Evolutionary conservation across 768 basidiomycete species (phyloP).

Genomic region (Hemileccinum rubropunctum): DNA sequence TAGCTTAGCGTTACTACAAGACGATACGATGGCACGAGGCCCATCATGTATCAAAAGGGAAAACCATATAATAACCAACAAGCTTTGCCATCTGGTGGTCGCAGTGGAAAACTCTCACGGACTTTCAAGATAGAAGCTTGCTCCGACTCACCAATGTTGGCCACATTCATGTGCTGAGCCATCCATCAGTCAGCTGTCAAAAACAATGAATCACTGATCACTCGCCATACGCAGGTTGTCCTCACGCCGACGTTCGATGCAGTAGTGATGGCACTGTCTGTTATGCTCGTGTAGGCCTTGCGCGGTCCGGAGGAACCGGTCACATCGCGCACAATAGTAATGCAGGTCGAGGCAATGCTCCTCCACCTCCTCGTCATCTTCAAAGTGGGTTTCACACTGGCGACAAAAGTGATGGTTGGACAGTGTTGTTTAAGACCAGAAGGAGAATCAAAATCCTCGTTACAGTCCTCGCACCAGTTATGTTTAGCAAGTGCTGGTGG

Average conservation of each 20-base stretch:
- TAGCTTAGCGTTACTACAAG: no score
- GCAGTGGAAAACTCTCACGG: conserved; percentile 19
- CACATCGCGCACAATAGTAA: conserved; percentile 42
- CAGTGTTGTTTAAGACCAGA: conserved; percentile 49
- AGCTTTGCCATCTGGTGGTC: conserved; percentile 1
- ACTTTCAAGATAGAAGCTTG: no score
- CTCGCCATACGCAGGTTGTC: conserved; percentile 17
- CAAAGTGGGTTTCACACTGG: conserved; percentile 45
- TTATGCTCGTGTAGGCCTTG: conserved; percentile 47
- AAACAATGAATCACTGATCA: background rate
- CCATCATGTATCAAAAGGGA: no score
- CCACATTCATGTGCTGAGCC: conserved; percentile 48
- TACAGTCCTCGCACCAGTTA: conserved; percentile 45
- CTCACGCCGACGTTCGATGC: conserved; percentile 39
- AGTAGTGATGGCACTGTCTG: conserved; percentile 43
- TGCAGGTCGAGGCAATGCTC: conserved; percentile 43
- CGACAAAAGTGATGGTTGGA: conserved; percentile 51
- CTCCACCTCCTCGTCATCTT: conserved; percentile 29
- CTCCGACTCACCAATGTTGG: no score
- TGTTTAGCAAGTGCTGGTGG: conserved; percentile 41
- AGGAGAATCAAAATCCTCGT: conserved; percentile 41
- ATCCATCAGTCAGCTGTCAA: background rate
- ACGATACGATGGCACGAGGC: conserved; percentile 12
- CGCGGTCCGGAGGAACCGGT: conserved; percentile 39
- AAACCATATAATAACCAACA: conserved; percentile 11